Conservation (phyloP, 2,329 filamentous ascomycete species). For the Plenodomus lindquistii region DNA sequence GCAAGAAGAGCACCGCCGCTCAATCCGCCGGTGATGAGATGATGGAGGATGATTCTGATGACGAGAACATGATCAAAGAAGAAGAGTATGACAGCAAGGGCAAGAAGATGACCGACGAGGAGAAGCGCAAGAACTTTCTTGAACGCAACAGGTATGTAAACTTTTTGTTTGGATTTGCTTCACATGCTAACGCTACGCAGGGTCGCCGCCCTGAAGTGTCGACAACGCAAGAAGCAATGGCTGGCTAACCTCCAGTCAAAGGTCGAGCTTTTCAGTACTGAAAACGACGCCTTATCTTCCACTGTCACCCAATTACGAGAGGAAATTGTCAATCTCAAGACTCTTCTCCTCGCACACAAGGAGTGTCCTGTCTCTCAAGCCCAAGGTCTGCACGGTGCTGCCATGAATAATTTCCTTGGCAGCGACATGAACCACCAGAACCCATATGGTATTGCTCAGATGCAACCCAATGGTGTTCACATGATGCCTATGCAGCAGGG, state of each 20-base stretch:
- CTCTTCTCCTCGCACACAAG: conserved; percentile 88
- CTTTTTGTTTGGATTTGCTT: not conserved
- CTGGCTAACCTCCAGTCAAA: conserved; percentile 91
- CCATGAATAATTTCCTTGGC: conserved; percentile 56
- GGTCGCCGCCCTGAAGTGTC: conserved; percentile 93
- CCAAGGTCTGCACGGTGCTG: conserved; percentile 66
- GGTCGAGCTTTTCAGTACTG: conserved; percentile 87
- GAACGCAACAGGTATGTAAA: conserved; percentile 84
- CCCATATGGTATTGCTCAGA: conserved; percentile 54
- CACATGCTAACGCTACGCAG: conserved; percentile 54
- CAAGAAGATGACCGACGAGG: conserved; percentile 96
- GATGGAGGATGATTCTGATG: conserved; percentile 50
- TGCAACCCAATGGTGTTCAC: conserved; percentile 47
- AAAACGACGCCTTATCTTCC: conserved; percentile 84
- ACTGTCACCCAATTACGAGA: conserved; percentile 86
- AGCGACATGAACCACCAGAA: conserved; percentile 51
- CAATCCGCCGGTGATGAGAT: conserved; percentile 55
- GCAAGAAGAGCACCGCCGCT: conserved; percentile 67
- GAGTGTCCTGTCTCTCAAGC: conserved; percentile 92
- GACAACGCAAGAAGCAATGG: conserved; percentile 99
- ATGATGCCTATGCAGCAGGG: conserved; percentile 47
- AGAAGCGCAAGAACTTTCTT: conserved; percentile 97
- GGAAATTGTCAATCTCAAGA: conserved; percentile 94
- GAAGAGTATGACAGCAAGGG: conserved; percentile 54
- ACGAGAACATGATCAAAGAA: conserved; percentile 42